Conservation (phyloP, 2,329 filamentous ascomycete species). For the Tympanopsis confertula region DNA sequence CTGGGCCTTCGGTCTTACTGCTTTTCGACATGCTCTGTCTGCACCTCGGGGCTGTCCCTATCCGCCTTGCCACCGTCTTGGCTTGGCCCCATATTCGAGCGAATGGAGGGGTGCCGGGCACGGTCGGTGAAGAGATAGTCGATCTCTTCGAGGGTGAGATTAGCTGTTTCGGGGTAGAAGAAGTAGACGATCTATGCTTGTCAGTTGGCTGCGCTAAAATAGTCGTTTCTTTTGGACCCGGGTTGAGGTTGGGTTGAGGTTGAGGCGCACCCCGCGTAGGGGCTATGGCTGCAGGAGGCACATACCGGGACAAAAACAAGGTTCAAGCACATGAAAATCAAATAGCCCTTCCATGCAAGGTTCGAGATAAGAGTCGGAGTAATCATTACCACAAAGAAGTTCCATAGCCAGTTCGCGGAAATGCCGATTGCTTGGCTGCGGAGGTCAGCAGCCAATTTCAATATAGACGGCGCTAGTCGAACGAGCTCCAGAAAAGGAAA, state of each 20-base stretch:
- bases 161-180: conserved; percentile 28
- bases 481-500: not conserved
- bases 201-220: too few relatives aligned
- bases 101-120: too few relatives aligned
- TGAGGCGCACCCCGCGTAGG: too few relatives aligned
- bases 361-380: conserved; percentile 23
- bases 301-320: not conserved
- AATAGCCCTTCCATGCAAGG: not conserved
- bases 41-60: too few relatives aligned
- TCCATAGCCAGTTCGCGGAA: conserved; percentile 10
- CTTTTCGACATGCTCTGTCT: too few relatives aligned
- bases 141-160: conserved; percentile 28
- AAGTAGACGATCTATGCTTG: conserved; percentile 33
- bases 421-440: not conserved
- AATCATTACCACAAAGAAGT: conserved; percentile 32
- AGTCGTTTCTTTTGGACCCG: too few relatives aligned
- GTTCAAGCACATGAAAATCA: not conserved
- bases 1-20: too few relatives aligned
- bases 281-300: not conserved
- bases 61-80: too few relatives aligned
- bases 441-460: too few relatives aligned
- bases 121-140: conserved; percentile 27
- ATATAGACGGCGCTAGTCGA: not conserved
- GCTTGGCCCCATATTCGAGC: too few relatives aligned
- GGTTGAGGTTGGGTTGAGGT: not conserved